Evolutionary conservation across 768 basidiomycete genomes (phyloP), one percentile per base, ranked within the genome.

Genomic region (Phylloporus rhodoxanthus): DNA sequence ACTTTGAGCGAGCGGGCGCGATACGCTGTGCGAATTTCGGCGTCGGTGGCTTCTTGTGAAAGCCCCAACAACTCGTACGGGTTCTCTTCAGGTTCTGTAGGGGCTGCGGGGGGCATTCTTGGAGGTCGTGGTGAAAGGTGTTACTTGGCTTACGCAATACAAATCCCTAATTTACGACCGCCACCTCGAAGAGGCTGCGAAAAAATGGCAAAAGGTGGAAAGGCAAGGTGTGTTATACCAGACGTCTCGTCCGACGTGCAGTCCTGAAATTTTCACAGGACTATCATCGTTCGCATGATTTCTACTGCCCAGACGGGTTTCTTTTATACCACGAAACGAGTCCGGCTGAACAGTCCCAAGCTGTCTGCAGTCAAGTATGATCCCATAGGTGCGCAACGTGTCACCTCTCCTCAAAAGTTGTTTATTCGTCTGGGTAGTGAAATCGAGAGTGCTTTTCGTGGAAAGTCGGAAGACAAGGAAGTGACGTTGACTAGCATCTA

Each of bases 281-380:
- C 88, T 2, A 66, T 94, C 47, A 84, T 95, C 48, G 83, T 94
- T 45, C 87, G 90, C 42, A 76, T 95, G 57, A 82, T 94, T 51
- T 94, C 92, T 13, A 91, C 91, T 0, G 92, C 92, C 1, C 85
- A 90, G 68, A 94, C 91, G 1, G 91, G 92, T 10, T 91, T 79
- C 72, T 93, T 93, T 68, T 95, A 94, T 70, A 90, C 89, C 19
- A 87, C 87, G 2, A 78, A 84, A 54, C 79, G 92, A 19, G 70
- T 84, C 36, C 78, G 92, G 10, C 67, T 58, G 45, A 61, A 78
- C 60, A 85, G 83, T 2, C 82, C 88, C n/a, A 86, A 79, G 67
- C 70, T 95, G 43, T 83, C 88, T 8, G 84, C 88, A n/a, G 85
- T 94, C 58, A 95, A 94, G 68, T 94, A 93, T 65, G 92, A 95